phyloP scores from a whole-genome alignment of 495 filamentous ascomycete genomes.

The Staphylotrichum longicolle region DNA sequence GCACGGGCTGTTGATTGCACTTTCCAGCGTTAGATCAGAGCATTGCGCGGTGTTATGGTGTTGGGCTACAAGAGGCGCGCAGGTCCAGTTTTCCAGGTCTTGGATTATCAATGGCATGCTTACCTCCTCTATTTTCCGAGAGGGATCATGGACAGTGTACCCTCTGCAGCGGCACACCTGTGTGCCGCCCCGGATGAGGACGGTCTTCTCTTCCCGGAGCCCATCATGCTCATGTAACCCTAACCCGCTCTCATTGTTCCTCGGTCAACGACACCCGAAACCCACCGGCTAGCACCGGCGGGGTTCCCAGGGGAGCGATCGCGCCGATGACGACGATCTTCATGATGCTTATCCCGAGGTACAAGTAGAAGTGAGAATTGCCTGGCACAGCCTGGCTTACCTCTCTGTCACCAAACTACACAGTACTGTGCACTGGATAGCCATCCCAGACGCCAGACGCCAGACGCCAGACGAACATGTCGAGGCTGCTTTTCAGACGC shows the following conservation, averaged over 20 bases:
- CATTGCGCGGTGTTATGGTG: too few relatives aligned
- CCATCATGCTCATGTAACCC: neutral
- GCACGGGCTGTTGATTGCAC: neutral
- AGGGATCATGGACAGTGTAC: too few relatives aligned
- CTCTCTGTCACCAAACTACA: neutral
- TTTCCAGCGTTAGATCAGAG: neutral
- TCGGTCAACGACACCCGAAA: conserved; percentile 9
- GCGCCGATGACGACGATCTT: conserved; percentile 5
- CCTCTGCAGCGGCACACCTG: too few relatives aligned
- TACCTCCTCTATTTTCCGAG: too few relatives aligned
- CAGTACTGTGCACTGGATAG: too few relatives aligned
- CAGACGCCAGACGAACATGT: conserved; percentile 21
- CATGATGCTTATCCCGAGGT: conserved; percentile 4
- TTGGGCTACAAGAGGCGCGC: too few relatives aligned
- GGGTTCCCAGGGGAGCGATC: conserved; percentile 2
- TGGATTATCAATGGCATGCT: too few relatives aligned
- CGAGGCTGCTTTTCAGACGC: conserved; percentile 25
- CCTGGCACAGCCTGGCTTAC: neutral
- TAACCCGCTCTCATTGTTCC: conserved; percentile 2
- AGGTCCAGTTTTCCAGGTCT: too few relatives aligned
- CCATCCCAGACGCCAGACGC: too few relatives aligned
- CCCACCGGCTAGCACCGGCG: conserved; percentile 9
- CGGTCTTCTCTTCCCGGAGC: too few relatives aligned
- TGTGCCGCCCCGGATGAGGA: too few relatives aligned
- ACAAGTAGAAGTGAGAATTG: neutral